Conservation (phyloP, 2,329 filamentous ascomycete genomes). For the Rhytidhysteron rufulum region DNA sequence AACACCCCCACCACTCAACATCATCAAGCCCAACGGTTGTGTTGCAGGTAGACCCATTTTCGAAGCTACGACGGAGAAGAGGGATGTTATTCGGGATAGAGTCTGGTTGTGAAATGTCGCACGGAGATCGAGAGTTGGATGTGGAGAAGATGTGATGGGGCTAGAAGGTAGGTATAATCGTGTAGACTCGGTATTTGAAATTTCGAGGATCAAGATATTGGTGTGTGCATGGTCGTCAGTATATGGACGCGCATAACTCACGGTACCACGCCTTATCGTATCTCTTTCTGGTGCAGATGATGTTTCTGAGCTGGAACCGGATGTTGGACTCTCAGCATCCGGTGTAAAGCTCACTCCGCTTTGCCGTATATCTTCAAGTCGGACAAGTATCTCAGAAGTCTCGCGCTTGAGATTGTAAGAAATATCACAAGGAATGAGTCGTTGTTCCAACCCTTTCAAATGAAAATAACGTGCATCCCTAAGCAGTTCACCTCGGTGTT, state of each 20-base stretch:
- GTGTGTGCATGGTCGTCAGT: slow-evolving; percentile 72
- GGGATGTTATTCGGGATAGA: slow-evolving; percentile 64
- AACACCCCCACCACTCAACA: slow-evolving; percentile 55
- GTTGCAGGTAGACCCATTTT: slow-evolving; percentile 67
- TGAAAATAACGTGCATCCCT: slow-evolving; percentile 91
- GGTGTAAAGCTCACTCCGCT: slow-evolving; percentile 68
- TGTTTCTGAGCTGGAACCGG: slow-evolving; percentile 14
- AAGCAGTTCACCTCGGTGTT: slow-evolving; percentile 72
- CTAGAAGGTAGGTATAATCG: slow-evolving; percentile 22
- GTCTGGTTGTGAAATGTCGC: slow-evolving; percentile 71
- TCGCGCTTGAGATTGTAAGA: slow-evolving; percentile 68
- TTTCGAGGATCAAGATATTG: slow-evolving; percentile 67
- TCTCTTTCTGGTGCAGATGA: slow-evolving; percentile 1
- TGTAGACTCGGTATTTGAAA: slow-evolving; percentile 46
- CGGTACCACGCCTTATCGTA: slow-evolving; percentile 47
- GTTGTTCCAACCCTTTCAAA: slow-evolving; percentile 86
- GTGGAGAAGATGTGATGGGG: slow-evolving; percentile 19
- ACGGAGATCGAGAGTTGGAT: slow-evolving; percentile 40
- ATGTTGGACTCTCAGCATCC: slow-evolving; percentile 37
- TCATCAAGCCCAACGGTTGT: slow-evolving; percentile 61
- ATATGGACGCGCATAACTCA: slow-evolving; percentile 80
- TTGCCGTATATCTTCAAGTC: slow-evolving; percentile 83
- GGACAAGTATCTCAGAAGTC: slow-evolving; percentile 71
- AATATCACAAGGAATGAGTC: slow-evolving; percentile 72
- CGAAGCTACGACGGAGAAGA: slow-evolving; percentile 77